Base-by-base conservation (phyloP, 306 rosid genomes). In the Glycine latifolia region DNA sequence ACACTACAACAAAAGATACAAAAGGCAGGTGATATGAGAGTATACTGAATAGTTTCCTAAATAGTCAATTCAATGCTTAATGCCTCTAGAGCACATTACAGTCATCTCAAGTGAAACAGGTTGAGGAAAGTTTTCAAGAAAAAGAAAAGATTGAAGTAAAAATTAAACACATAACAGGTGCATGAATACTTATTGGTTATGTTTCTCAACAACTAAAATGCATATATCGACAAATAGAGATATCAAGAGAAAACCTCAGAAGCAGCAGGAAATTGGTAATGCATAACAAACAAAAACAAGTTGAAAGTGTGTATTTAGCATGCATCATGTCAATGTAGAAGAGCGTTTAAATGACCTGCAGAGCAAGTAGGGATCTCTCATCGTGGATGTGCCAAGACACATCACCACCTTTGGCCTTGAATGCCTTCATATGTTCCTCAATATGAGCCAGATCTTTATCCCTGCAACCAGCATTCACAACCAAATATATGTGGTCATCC, bases 351-450 rank as follows among this genome's bases (percentile, higher is more conserved):
- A 71, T 81, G 61, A 92, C 98, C 97, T 92, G 97, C 8, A 94
- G 91, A 58, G 98, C 97, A 59, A 94, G 89, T 66, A 94, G 97
- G 66, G 97, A 91, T 85, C 98, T 90, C 89, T 94, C 98, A 69
- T 94, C 98, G 49, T 94, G 98, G 79, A 94, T 91, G 83, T 92
- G 97, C 97, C 98, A 94, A 4, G 97, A 91, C 72, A 92, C 97
- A 76, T 94, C 97, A 47, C 98, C 98, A 8, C 98, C 98, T 90
- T 92, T 94, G 79, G 95, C 93, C 90, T 94, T 92, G 91, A 92
- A 94, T 46, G 92, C 95, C 87, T 91, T 94, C 97, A 94, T 89
- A 83, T 92, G 98, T 80, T 82, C 92, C 89, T 90, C 98, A 73
- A 94, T 92, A 86, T 94, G 98, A 86, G 92, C 97, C 80, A 92